Evolutionary conservation across 176 grass and related monocot species (phyloP).

Genomic region (Secale cereale): DNA sequence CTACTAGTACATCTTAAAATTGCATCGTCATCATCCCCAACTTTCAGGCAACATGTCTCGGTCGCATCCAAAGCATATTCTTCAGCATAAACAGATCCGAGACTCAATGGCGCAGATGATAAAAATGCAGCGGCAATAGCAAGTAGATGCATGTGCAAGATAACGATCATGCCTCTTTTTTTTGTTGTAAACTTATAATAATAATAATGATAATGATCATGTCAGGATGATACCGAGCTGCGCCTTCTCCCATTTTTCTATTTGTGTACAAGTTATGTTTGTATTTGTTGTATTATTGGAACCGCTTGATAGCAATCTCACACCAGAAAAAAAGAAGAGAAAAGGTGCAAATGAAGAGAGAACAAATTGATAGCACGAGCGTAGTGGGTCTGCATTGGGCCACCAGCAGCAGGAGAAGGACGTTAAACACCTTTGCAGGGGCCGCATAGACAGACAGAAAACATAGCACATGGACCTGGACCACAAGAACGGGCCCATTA

Average conservation of each 20-base stretch:
- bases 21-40: background rate
- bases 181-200: too few relatives aligned
- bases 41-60: background rate
- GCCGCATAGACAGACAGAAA: background rate
- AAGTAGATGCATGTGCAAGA: background rate
- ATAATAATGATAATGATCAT: too few relatives aligned
- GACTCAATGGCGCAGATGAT: background rate
- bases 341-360: background rate
- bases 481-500: background rate
- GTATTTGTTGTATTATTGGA: background rate
- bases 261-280: background rate
- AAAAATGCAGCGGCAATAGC: background rate
- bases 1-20: too few relatives aligned
- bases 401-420: background rate
- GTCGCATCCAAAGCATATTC: background rate
- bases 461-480: constrained; percentile 19
- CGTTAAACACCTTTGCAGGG: background rate
- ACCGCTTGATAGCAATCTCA: background rate
- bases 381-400: background rate
- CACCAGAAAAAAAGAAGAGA: background rate
- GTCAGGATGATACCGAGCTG: too few relatives aligned
- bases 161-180: background rate
- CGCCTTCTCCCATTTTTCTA: too few relatives aligned
- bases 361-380: background rate
- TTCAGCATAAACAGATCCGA: background rate